Conservation (phyloP, 768 basidiomycete genomes). For the Tricholoma sp. region DNA sequence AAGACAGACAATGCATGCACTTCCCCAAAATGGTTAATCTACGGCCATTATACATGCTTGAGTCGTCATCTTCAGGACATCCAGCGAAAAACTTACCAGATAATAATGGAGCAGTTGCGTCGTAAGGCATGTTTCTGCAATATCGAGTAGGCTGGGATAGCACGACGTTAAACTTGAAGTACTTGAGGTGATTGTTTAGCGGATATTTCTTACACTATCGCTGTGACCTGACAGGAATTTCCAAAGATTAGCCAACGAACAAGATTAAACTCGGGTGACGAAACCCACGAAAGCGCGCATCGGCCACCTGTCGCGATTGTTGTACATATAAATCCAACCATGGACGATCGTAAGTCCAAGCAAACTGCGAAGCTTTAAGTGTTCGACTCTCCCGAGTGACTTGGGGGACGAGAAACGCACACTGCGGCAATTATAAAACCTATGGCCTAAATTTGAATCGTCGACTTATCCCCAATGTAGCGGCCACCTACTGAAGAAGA, state of each 20-base stretch:
- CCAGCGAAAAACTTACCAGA: not conserved
- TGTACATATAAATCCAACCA: constrained; percentile 11
- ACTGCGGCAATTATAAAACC: constrained; percentile 3
- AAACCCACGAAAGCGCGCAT: constrained; percentile 8
- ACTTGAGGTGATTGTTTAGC: not conserved
- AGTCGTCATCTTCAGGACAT: not conserved
- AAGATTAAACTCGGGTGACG: not conserved
- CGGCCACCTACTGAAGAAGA: constrained; percentile 2
- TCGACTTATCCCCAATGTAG: not conserved
- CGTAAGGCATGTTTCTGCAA: constrained; percentile 11
- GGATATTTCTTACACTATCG: constrained; percentile 7
- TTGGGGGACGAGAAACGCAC: not conserved
- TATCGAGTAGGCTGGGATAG: constrained; percentile 6
- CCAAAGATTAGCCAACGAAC: not conserved
- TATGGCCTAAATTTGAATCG: not conserved
- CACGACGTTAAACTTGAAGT: not conserved
- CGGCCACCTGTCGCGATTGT: constrained; percentile 8
- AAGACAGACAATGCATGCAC: not conserved
- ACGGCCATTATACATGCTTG: not conserved
- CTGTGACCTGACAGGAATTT: not conserved
- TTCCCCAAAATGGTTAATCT: not conserved
- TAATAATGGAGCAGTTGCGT: constrained; percentile 11
- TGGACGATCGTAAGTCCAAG: constrained; percentile 9
- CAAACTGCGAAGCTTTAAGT: not conserved
- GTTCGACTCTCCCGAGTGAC: not conserved